Evolutionary conservation across 192 early-diverging fungal species (phyloP), one percentile per base, ranked within the genome.

Genomic region (Gamsiella multidivaricata): DNA sequence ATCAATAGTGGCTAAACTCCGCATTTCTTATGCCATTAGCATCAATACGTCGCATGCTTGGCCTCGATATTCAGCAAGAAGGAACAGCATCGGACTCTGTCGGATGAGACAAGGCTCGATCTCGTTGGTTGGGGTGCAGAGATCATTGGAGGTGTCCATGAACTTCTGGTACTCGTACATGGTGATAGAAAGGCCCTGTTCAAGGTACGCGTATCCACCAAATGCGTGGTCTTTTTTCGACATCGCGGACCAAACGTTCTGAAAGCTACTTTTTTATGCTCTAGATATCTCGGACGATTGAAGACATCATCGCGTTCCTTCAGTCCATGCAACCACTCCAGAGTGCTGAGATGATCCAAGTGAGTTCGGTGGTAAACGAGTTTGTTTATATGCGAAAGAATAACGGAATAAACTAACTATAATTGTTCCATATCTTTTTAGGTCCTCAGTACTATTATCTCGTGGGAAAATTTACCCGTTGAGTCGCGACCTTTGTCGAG

Each of bases 11-110:
- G n/a, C 12, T 17, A 18, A 17, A 23, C 3, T 15, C 7, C 10
- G 5, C 34, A 3, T 47, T 3, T 47, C 2, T 9, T 55, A 10
- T 23, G 22, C 12, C 22, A 12, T 12, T 51, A 73, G 70, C 70
- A 58, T 23, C 70, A 57, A 58, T 59, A 73, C 34, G 49, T 65
- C n/a, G 46, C 45, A 15, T 65, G 61, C 46, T 33, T 73, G 2
- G 23, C 54, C 11, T 51, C 55, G 23, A 33, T 73, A 10, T 46
- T 57, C 2, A 31, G 22, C 26, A 46, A 36, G 4, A 22, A 12
- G 10, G 26, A 36, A 22, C 18, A 33, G 20, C 31, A 20, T 20
- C 2, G 12, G 42, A 8, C 36, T 8, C 14, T 57, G 32, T 18
- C 67, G 2, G 37, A 39, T 23, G 37, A 60, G 7, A 45, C 29